A percentile compares a stretch with the other conserved stretches of the same genome.
Evolutionary conservation across 225 moss, liverwort and hornwort species (phyloP).

Genomic region (Asterella californica): DNA sequence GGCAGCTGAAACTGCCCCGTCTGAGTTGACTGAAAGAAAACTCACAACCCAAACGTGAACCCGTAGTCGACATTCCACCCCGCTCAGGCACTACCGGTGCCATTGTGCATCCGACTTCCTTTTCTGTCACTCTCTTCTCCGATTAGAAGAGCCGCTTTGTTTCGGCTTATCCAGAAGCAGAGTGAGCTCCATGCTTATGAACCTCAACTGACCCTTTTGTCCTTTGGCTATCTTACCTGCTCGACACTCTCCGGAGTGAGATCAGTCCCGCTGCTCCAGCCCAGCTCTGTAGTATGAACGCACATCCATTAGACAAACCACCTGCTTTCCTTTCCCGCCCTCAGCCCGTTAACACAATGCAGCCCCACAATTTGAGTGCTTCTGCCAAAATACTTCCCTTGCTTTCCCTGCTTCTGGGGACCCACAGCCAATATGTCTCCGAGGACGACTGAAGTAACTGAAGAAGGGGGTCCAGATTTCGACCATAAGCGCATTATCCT

Average conservation of each 20-base stretch:
- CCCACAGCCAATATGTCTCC: background rate
- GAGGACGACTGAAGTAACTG: background rate
- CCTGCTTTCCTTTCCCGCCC: background rate
- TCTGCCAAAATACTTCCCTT: background rate
- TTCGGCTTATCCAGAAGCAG: background rate
- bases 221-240: background rate
- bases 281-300: too few species aligned
- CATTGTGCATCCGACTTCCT: conserved; percentile 2
- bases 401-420: too few species aligned
- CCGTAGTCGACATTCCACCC: background rate
- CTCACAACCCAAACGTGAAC: background rate
- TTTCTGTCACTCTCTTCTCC: background rate
- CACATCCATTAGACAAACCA: background rate
- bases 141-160: background rate
- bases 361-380: background rate
- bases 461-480: background rate
- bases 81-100: background rate
- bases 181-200: background rate
- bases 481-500: background rate
- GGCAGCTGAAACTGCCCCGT: background rate
- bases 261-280: background rate
- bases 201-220: background rate
- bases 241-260: background rate
- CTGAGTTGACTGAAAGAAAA: background rate
- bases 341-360: background rate